phyloP scores from a whole-genome alignment of 352 stramenopile species.

The Phytophthora ohioensis region DNA sequence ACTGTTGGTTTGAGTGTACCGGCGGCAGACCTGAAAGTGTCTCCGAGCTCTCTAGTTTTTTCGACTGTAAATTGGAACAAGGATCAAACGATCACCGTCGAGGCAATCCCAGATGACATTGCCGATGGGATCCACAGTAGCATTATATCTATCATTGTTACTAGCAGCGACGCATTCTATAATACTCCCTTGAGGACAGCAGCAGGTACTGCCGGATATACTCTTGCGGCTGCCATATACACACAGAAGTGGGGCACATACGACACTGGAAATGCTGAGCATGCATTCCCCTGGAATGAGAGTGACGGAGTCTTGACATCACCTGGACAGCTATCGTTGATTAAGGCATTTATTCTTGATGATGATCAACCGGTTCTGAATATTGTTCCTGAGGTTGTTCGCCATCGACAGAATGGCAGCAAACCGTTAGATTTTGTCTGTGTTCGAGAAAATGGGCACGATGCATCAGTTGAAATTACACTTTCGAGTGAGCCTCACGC shows the following conservation, averaged over 20 bases:
- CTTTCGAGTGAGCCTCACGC: slow-evolving; percentile 53
- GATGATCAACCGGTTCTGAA: slow-evolving; percentile 54
- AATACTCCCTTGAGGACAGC: slow-evolving; percentile 41
- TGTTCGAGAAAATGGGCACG: slow-evolving; percentile 52
- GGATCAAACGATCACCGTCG: slow-evolving; percentile 46
- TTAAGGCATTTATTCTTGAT: slow-evolving; percentile 63
- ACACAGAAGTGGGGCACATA: slow-evolving; percentile 59
- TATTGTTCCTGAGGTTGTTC: slow-evolving; percentile 47
- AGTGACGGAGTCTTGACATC: slow-evolving; percentile 58
- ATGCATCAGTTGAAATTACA: slow-evolving; percentile 46
- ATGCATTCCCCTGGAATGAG: slow-evolving; percentile 62
- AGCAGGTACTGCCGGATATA: slow-evolving; percentile 34
- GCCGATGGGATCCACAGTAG: slow-evolving; percentile 49
- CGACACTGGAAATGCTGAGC: slow-evolving; percentile 60
- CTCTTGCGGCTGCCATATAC: slow-evolving; percentile 54
- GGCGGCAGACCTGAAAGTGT: slow-evolving; percentile 35
- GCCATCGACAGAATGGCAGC: slow-evolving; percentile 34
- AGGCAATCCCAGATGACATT: slow-evolving; percentile 45
- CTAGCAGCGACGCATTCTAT: slow-evolving; percentile 56
- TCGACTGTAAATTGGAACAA: slow-evolving; percentile 49
- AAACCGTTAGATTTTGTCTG: slow-evolving; percentile 48
- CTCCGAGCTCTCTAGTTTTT: slow-evolving; percentile 45
- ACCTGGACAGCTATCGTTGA: slow-evolving; percentile 23
- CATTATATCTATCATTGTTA: slow-evolving; percentile 40
- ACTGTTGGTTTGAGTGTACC: slow-evolving; percentile 32